Percentiles rank a stretch among this genome's conserved stretches.
Conservation (phyloP, 768 basidiomycete genomes). For the Pulveroboletus sp. region DNA sequence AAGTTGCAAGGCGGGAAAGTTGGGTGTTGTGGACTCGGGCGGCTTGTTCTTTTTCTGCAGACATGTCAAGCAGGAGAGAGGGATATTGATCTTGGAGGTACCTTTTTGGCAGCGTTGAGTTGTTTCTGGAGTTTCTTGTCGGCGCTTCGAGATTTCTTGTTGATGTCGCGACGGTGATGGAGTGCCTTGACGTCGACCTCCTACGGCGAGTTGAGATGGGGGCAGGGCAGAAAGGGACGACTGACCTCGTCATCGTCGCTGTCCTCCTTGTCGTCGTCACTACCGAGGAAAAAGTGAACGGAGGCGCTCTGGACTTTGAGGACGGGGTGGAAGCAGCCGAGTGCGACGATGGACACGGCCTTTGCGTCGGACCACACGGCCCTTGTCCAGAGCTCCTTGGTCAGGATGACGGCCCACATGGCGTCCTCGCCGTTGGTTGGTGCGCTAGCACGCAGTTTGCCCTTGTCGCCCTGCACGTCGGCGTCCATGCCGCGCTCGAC, state of each 20-base stretch:
- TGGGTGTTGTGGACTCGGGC: constrained; percentile 39
- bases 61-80: constrained; percentile 25
- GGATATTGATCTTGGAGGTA: constrained; percentile 21
- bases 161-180: constrained; percentile 85
- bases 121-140: constrained; percentile 77
- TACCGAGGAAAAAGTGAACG: constrained; percentile 94
- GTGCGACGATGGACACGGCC: constrained; percentile 84
- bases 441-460: constrained; percentile 51
- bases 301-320: constrained; percentile 93
- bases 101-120: constrained; percentile 73
- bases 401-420: constrained; percentile 95
- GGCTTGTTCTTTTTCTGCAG: constrained; percentile 34
- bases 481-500: constrained; percentile 87
- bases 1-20: constrained; percentile 90
- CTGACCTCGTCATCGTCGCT: constrained; percentile 53
- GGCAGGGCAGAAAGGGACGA: neutral
- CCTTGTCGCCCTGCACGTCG: constrained; percentile 81
- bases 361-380: constrained; percentile 91
- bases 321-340: constrained; percentile 91
- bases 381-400: constrained; percentile 93
- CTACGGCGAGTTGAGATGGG: constrained; percentile 30
- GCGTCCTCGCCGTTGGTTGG: constrained; percentile 71
- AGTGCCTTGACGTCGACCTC: constrained; percentile 66
- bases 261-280: constrained; percentile 70
- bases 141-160: constrained; percentile 84